These are phyloP conservation scores for Lachancea lanzarotensis DNA, from an alignment of 805 yeast species.

Conservation along the genomic window DNA sequence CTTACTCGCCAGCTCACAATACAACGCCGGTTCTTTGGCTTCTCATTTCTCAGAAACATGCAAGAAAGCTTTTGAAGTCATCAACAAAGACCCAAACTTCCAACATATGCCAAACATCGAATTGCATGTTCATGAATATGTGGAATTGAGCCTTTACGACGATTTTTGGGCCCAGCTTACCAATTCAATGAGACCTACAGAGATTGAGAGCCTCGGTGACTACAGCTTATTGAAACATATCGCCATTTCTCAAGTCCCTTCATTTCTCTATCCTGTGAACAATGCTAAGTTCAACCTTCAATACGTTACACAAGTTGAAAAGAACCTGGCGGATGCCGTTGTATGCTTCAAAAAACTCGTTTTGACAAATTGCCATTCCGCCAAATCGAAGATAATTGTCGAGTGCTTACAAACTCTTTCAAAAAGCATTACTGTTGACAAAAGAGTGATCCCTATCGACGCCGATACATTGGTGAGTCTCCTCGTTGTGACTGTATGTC, in stretches of 20 bases:
- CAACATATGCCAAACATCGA: slow-evolving; percentile 34
- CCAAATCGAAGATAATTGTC: slow-evolving; percentile 44
- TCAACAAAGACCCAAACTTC: slow-evolving; percentile 8
- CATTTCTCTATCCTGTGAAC: slow-evolving; percentile 38
- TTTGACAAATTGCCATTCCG: slow-evolving; percentile 40
- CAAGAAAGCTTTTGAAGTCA: background rate
- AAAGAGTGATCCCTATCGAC: slow-evolving; percentile 39
- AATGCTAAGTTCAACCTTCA: slow-evolving; percentile 25
- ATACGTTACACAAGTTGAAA: slow-evolving; percentile 33
- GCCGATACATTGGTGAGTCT: slow-evolving; percentile 79
- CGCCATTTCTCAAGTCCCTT: slow-evolving; percentile 39
- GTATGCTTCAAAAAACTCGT: slow-evolving; percentile 43
- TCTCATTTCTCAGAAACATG: slow-evolving; percentile 1
- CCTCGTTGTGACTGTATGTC: slow-evolving; percentile 61
- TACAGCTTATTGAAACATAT: slow-evolving; percentile 27
- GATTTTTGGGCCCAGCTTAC: slow-evolving; percentile 52
- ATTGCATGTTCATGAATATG: slow-evolving; percentile 56
- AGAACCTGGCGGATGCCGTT: slow-evolving; percentile 46
- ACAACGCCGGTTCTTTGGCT: background rate
- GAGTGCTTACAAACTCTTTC: slow-evolving; percentile 50
- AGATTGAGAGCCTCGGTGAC: slow-evolving; percentile 17
- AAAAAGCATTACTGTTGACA: slow-evolving; percentile 11
- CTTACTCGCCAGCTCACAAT: background rate
- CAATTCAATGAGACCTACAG: slow-evolving; percentile 21
- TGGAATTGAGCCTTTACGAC: slow-evolving; percentile 63